Conservation (phyloP, 2,329 filamentous ascomycete species). For the Septoria petroselini region DNA sequence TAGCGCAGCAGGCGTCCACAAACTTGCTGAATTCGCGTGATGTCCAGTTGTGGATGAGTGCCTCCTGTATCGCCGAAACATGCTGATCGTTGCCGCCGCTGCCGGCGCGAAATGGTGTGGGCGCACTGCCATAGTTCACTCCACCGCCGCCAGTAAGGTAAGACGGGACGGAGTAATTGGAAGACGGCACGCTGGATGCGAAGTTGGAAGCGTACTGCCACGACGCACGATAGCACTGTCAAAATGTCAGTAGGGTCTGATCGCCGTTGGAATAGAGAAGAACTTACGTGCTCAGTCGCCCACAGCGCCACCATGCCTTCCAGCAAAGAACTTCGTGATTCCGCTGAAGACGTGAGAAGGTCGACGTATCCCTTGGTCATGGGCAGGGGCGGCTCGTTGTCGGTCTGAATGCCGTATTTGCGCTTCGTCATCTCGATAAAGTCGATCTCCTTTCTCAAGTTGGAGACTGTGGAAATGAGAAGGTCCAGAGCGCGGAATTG, state of each 20-base stretch:
- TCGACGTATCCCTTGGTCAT: conserved; percentile 57
- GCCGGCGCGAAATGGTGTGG: conserved; percentile 1
- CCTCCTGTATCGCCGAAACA: conserved; percentile 49
- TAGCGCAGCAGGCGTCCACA: conserved; percentile 48
- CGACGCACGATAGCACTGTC: conserved; percentile 46
- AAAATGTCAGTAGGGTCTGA: conserved; percentile 14
- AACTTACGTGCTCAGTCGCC: conserved; percentile 64
- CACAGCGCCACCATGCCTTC: conserved; percentile 72
- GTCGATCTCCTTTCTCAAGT: conserved; percentile 63
- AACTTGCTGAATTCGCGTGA: conserved; percentile 51
- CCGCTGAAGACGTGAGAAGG: conserved; percentile 57
- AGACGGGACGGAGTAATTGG: conserved; percentile 35
- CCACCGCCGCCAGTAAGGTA: conserved; percentile 30
- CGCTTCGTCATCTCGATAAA: conserved; percentile 65
- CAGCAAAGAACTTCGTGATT: conserved; percentile 53
- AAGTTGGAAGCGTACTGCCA: conserved; percentile 51
- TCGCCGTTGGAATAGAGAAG: not conserved
- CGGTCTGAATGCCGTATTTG: conserved; percentile 57
- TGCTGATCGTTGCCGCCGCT: conserved; percentile 39
- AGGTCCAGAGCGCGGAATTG: conserved; percentile 60
- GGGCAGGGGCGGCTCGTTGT: conserved; percentile 43
- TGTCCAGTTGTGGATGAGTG: conserved; percentile 52
- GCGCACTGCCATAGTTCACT: conserved; percentile 17
- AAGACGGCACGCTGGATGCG: conserved; percentile 32
- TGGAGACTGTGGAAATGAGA: conserved; percentile 62